phyloP scores from a whole-genome alignment of 495 filamentous ascomycete species.

The Entonaema liquescens region DNA sequence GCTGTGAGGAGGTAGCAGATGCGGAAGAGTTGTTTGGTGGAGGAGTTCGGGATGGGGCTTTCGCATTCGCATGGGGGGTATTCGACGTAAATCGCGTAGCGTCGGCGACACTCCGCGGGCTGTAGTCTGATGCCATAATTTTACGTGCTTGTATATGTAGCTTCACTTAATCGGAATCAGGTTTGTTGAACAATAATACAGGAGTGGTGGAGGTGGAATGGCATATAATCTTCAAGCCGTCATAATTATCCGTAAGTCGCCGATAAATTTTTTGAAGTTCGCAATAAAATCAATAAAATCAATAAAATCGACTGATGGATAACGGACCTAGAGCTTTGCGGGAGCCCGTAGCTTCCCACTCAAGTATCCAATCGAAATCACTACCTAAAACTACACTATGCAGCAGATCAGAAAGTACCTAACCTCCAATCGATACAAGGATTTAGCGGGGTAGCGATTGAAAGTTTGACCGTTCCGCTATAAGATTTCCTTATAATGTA shows the following conservation, averaged over 20 bases:
- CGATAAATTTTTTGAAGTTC: slow-evolving; percentile 28
- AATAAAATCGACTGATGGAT: slow-evolving; percentile 12
- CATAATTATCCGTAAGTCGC: slow-evolving; percentile 3
- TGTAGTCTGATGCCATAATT: slow-evolving; percentile 45
- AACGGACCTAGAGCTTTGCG: neutral
- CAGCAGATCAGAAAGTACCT: neutral
- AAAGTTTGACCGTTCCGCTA: slow-evolving; percentile 3
- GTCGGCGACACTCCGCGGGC: slow-evolving; percentile 89
- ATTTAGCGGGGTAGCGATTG: neutral
- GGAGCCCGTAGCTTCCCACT: neutral
- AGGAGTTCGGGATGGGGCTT: slow-evolving; percentile 52
- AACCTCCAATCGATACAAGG: neutral
- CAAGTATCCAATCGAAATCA: too few relatives aligned
- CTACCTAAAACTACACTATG: neutral
- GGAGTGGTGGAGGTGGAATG: neutral
- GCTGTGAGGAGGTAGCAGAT: slow-evolving; percentile 29
- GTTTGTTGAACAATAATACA: neutral
- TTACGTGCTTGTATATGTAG: neutral
- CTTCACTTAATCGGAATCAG: neutral
- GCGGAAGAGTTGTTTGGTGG: slow-evolving; percentile 43
- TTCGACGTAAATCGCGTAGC: slow-evolving; percentile 96
- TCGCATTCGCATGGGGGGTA: slow-evolving; percentile 83
- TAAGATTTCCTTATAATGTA: neutral
- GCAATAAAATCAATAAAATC: slow-evolving; percentile 13
- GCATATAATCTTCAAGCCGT: neutral